Base-by-base conservation (phyloP, 2,329 filamentous ascomycete species). In the Chrysoporthe cubensis region DNA sequence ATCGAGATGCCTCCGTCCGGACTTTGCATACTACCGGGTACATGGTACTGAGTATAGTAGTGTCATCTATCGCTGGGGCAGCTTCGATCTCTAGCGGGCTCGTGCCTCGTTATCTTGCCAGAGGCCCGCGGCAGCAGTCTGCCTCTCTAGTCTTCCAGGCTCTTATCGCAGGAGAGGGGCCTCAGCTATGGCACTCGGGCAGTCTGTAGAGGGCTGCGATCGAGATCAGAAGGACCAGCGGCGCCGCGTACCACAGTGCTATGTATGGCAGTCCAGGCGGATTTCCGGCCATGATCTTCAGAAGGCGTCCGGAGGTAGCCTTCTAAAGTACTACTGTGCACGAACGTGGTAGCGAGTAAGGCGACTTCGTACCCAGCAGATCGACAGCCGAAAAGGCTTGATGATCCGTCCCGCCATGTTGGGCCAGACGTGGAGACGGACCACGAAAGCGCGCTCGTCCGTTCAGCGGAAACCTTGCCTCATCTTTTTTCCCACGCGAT, bases 391-490 rank as follows among this genome's bases (percentile, higher is more conserved):
- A 34, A 56, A 57, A 46, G 37, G 48, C 48, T 42, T 56, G 65
- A 48, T 54, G 65, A 67, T 69, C 65, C 48, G 63, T 67, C 56
- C 62, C 68, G 52, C 48, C 58, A 58, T 44, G 37, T 61, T 34
- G 60, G 57, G 40, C 40, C 42, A 43, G 56, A n/a, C 57, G 57
- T 60, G 57, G 37, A 60, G 37, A 60, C 57, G 44, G 37, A 40
- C 13, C 44, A 42, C 32, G 26, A 54, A 13, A 13, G 13, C 50
- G 21, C 37, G 5, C 26, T 26, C 26, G 26, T 26, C 26, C 7
- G 11, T 43, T 9, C 34, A 3, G 14, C 56, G 56, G 44, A 32
- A 42, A 44, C 14, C 40, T 43, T 9, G 13, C 7, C 57, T n/a
- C 34, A 40, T 37, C 34, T 37, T 40, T 2, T 26, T 2, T 48